Conservation (phyloP, 495 filamentous ascomycete genomes). For the Xylaria castorea region DNA sequence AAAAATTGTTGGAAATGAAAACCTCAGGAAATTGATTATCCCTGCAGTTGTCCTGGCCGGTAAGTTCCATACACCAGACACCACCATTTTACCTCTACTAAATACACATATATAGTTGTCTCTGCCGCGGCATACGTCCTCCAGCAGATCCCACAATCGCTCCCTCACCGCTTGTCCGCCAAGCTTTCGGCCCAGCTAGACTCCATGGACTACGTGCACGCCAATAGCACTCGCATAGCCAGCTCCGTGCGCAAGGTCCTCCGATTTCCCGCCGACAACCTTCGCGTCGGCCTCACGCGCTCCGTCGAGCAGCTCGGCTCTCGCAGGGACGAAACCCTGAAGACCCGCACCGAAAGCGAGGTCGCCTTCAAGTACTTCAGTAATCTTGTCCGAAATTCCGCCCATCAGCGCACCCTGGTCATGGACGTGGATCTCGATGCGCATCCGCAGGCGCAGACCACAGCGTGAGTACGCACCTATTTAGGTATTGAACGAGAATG, state of each 20-base stretch:
- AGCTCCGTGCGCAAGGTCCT: slow-evolving; percentile 85
- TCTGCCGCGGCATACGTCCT: slow-evolving; percentile 80
- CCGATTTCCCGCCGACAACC: slow-evolving; percentile 79
- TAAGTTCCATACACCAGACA: slow-evolving; percentile 54
- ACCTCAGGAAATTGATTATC: slow-evolving; percentile 79
- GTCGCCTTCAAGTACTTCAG: slow-evolving; percentile 84
- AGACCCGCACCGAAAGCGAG: slow-evolving; percentile 75
- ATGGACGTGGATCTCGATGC: slow-evolving; percentile 83
- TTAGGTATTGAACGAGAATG: neutral
- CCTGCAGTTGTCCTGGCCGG: slow-evolving; percentile 79
- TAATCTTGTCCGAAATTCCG: slow-evolving; percentile 80
- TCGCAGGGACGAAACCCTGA: slow-evolving; percentile 78
- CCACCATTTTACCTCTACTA: slow-evolving; percentile 39
- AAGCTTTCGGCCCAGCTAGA: slow-evolving; percentile 82
- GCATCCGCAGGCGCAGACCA: slow-evolving; percentile 50
- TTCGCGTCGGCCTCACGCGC: slow-evolving; percentile 78
- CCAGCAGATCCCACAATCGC: slow-evolving; percentile 82
- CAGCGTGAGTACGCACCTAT: neutral
- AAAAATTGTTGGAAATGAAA: slow-evolving; percentile 82
- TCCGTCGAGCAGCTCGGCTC: slow-evolving; percentile 80
- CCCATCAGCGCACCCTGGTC: slow-evolving; percentile 73
- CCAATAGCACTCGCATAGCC: slow-evolving; percentile 83
- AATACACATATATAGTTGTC: slow-evolving; percentile 59
- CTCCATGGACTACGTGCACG: slow-evolving; percentile 88
- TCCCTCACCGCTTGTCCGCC: slow-evolving; percentile 82